Base-by-base conservation (phyloP, 495 filamentous ascomycete genomes). In the Lophiotrema nucula region DNA sequence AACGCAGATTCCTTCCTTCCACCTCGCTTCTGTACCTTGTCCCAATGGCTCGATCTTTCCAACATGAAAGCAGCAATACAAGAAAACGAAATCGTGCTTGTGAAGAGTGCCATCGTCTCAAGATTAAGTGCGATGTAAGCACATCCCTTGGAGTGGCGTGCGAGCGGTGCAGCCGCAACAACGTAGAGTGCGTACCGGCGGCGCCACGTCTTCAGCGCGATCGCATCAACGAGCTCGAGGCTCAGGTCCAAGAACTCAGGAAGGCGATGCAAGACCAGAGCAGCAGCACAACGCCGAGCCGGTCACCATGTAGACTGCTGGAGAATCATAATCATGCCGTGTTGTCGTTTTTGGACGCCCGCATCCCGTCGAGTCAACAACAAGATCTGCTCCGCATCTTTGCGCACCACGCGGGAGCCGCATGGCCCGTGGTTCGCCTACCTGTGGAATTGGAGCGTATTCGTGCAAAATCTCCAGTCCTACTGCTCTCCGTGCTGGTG, bases 101-200 rank as follows among this genome's bases (percentile, higher is more conserved):
- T 21, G 44, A 47, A 47, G 44, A 47, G 44, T 47, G 44, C 23
- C 44, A 47, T 27, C 44, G 44, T 18, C 44, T 47, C 44, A 47
- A 47, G 44, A 47, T 47, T 22, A 47, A 47, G 23, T 47, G 44
- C 44, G 44, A 47, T 12, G 18, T 47, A 23, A 26, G 16, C 23
- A 11, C 16, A 10, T 24, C 23, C 18, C 23, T 21, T 4, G 44
- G 44, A 27, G 44, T 4, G 23, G 16, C 44, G 23, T 47, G 44
- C 44, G 44, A 47, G 18, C 44, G 44, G 4, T 47, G 44, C 44
- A 47, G 18, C 44, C 44, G 44, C 18, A 47, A 47, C 23, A 47
- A 47, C 23, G 10, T 47, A 4, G 19, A 47, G 23, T 47, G 44
- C 23, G 44, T 47, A 10, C 44, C 44, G 44, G 44, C 44, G 26